phyloP scores from a whole-genome alignment of 2,329 filamentous ascomycete species.

The Myotisia sp. region DNA sequence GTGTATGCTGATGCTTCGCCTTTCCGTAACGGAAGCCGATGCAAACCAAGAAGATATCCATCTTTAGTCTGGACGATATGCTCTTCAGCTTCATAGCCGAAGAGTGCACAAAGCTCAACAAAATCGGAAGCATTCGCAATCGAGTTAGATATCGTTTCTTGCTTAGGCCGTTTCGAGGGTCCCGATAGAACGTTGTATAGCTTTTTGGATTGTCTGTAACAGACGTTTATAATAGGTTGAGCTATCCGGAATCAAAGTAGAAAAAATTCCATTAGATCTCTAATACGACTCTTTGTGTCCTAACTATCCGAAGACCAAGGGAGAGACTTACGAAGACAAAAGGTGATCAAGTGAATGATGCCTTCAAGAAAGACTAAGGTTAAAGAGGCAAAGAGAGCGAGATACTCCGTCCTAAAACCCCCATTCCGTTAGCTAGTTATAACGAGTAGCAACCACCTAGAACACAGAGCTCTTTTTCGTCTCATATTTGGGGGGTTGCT shows the following conservation, averaged over 20 bases:
- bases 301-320: no score
- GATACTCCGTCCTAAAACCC: conserved; percentile 57
- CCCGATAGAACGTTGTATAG: conserved; percentile 69
- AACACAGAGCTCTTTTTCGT: not conserved
- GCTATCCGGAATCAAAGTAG: conserved; percentile 36
- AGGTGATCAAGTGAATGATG: conserved; percentile 68
- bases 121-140: conserved; percentile 85
- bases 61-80: conserved; percentile 91
- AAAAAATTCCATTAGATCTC: no score
- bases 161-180: conserved; percentile 48
- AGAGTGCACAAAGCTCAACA: conserved; percentile 79
- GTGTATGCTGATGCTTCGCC: conserved; percentile 68
- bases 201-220: conserved; percentile 66
- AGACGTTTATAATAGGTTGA: conserved; percentile 63
- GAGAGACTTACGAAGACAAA: conserved; percentile 69
- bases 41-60: conserved; percentile 80
- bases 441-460: not conserved
- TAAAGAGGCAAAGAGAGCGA: conserved; percentile 73
- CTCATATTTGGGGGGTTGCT: no score
- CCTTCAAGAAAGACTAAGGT: conserved; percentile 69
- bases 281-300: no score
- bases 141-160: conserved; percentile 56
- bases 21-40: conserved; percentile 68
- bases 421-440: not conserved
- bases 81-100: conserved; percentile 87